These are phyloP conservation scores for Boletus subparvulus DNA, from an alignment of 768 basidiomycete species.

Conservation along the genomic window DNA sequence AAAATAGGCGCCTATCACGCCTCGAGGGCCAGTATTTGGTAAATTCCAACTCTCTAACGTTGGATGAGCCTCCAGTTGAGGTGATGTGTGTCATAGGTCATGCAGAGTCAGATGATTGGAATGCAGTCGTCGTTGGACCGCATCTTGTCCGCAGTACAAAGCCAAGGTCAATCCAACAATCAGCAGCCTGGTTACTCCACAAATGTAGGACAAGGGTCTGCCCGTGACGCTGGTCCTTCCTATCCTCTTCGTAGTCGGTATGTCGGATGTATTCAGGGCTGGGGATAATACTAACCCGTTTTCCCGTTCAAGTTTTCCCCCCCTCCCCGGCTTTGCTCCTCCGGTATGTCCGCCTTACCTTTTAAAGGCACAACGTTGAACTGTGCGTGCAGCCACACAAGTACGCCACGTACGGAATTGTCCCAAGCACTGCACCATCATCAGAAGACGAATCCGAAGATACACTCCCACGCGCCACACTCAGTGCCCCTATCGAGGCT, in stretches of 20 bases:
- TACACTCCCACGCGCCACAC: constrained; percentile 74
- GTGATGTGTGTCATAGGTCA: constrained; percentile 49
- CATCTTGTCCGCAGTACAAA: constrained; percentile 68
- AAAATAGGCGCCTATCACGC: constrained; percentile 69
- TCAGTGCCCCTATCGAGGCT: constrained; percentile 93
- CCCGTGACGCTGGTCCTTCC: constrained; percentile 26
- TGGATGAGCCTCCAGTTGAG: not conserved
- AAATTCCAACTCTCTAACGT: constrained; percentile 13
- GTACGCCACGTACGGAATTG: constrained; percentile 88
- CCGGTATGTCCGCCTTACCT: constrained; percentile 52
- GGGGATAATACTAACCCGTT: constrained; percentile 29
- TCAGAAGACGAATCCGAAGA: constrained; percentile 93
- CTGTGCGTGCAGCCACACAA: constrained; percentile 65
- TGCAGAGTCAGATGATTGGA: constrained; percentile 94
- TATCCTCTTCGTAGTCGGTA: constrained; percentile 34
- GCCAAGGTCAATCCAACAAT: constrained; percentile 33
- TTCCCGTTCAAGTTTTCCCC: constrained; percentile 60
- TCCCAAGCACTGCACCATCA: constrained; percentile 78
- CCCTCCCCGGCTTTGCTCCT: constrained; percentile 88
- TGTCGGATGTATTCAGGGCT: constrained; percentile 28
- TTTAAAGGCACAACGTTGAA: constrained; percentile 18
- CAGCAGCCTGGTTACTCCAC: constrained; percentile 28
- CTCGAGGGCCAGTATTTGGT: constrained; percentile 87
- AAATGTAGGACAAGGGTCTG: constrained; percentile 18
- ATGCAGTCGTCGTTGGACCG: constrained; percentile 89